Evolutionary conservation across 2,329 filamentous ascomycete genomes (phyloP).

Genomic region (Colletotrichum sublineola): DNA sequence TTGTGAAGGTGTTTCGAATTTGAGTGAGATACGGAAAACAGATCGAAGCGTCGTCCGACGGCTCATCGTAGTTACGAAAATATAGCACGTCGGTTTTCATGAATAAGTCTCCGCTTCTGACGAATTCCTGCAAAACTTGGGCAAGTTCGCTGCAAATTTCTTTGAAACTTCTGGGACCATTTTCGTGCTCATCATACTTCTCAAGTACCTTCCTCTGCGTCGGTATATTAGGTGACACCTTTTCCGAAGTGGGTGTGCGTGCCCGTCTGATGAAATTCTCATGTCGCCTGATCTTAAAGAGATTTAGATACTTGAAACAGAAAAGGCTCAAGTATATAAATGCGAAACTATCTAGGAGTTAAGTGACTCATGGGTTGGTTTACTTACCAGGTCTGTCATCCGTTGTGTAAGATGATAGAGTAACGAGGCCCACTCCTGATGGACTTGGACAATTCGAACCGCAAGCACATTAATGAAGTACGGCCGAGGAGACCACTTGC

Average conservation of each 20-base stretch:
- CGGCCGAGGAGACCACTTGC: neutral
- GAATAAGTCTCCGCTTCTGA: neutral
- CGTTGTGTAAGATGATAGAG: neutral
- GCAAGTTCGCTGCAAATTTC: neutral
- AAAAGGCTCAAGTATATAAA: neutral
- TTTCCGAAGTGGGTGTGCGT: accelerated
- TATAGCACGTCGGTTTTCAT: neutral
- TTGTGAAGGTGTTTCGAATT: neutral
- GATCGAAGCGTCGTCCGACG: neutral
- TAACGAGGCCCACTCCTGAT: neutral
- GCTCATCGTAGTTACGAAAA: neutral
- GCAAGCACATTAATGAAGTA: neutral
- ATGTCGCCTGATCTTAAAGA: neutral
- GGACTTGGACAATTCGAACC: neutral
- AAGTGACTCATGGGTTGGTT: no score
- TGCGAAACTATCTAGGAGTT: no score
- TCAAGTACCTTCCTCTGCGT: neutral
- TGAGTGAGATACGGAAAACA: neutral
- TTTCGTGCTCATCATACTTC: neutral
- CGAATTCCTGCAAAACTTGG: neutral
- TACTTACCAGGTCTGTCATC: neutral
- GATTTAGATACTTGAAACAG: no score
- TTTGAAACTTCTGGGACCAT: neutral
- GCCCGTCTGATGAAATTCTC: neutral
- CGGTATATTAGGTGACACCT: neutral